These are phyloP conservation scores for Penicillium olsonii DNA, from an alignment of 2,329 filamentous ascomycete species.

Conservation along the genomic window DNA sequence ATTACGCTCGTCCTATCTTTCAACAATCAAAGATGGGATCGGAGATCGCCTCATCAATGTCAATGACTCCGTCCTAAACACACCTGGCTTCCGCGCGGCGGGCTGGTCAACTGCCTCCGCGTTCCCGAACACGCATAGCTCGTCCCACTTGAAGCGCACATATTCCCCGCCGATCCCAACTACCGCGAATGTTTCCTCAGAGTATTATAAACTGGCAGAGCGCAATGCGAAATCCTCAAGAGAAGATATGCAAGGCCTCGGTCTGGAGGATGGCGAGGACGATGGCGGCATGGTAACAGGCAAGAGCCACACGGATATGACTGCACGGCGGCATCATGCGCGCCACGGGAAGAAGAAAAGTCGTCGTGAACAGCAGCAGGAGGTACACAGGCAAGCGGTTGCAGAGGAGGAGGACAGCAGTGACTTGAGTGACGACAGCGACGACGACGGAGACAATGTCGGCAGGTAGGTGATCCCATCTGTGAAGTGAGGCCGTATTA, in stretches of 20 bases:
- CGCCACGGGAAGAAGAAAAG: slow-evolving; percentile 34
- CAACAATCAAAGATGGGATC: slow-evolving; percentile 65
- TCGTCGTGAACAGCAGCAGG: slow-evolving; percentile 45
- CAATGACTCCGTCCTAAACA: slow-evolving; percentile 63
- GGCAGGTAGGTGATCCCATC: slow-evolving; percentile 32
- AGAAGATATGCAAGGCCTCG: slow-evolving; percentile 30
- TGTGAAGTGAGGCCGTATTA: neutral
- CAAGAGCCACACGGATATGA: slow-evolving; percentile 56
- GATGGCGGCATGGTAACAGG: slow-evolving; percentile 66
- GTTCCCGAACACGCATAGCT: slow-evolving; percentile 38
- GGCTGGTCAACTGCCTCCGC: slow-evolving; percentile 55
- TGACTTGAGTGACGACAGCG: slow-evolving; percentile 66
- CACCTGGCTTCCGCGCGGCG: slow-evolving; percentile 64
- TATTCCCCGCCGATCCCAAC: slow-evolving; percentile 69
- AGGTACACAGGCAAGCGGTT: slow-evolving; percentile 55
- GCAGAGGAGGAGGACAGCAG: slow-evolving; percentile 67
- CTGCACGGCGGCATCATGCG: slow-evolving; percentile 48
- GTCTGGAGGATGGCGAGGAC: slow-evolving; percentile 56
- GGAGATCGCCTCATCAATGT: slow-evolving; percentile 67
- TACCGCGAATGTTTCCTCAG: slow-evolving; percentile 55
- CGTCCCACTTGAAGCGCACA: slow-evolving; percentile 61
- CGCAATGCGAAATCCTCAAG: slow-evolving; percentile 33
- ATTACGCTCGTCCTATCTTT: slow-evolving; percentile 64
- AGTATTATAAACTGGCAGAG: slow-evolving; percentile 60
- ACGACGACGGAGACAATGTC: slow-evolving; percentile 57